Percentiles rank a stretch among this genome's conserved stretches.
phyloP scores from a whole-genome alignment of 2,329 filamentous ascomycete species.

The Boeremia lycopersici region DNA sequence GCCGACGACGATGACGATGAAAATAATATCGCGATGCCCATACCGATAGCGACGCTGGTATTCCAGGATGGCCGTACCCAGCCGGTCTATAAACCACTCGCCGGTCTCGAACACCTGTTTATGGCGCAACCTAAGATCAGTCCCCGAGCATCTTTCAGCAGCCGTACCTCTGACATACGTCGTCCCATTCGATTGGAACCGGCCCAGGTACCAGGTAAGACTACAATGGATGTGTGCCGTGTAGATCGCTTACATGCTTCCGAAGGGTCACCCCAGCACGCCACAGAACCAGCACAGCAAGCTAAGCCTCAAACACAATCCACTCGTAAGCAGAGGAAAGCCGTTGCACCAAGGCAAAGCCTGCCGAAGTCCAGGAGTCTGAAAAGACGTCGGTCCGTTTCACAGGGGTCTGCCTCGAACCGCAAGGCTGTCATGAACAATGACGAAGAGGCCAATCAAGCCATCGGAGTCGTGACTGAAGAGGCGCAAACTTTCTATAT shows the following conservation, averaged over 20 bases:
- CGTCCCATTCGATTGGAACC: slow-evolving; percentile 4
- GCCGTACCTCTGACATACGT: not conserved
- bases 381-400: slow-evolving; percentile 23
- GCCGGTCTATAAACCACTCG: slow-evolving; percentile 27
- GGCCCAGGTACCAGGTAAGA: slow-evolving; percentile 17
- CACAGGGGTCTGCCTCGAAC: slow-evolving; percentile 2
- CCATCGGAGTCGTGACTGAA: slow-evolving; percentile 16
- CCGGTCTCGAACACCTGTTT: slow-evolving; percentile 36
- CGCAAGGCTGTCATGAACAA: slow-evolving; percentile 5
- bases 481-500: slow-evolving; percentile 31
- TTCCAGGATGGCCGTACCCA: slow-evolving; percentile 30
- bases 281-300: not conserved
- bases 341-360: not conserved
- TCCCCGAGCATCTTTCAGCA: not conserved
- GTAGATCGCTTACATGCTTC: slow-evolving; percentile 12
- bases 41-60: slow-evolving; percentile 29
- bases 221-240: not conserved
- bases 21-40: slow-evolving; percentile 22
- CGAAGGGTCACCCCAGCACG: slow-evolving; percentile 6
- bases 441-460: slow-evolving; percentile 15
- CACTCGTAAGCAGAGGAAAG: not conserved
- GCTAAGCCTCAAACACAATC: not conserved
- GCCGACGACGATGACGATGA: slow-evolving; percentile 11
- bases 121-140: slow-evolving; percentile 2
- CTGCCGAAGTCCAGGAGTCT: slow-evolving; percentile 14